Evolutionary conservation across 257 asterid genomes (phyloP), one percentile per base, ranked within the genome.

Genomic region (Verbena officinalis): DNA sequence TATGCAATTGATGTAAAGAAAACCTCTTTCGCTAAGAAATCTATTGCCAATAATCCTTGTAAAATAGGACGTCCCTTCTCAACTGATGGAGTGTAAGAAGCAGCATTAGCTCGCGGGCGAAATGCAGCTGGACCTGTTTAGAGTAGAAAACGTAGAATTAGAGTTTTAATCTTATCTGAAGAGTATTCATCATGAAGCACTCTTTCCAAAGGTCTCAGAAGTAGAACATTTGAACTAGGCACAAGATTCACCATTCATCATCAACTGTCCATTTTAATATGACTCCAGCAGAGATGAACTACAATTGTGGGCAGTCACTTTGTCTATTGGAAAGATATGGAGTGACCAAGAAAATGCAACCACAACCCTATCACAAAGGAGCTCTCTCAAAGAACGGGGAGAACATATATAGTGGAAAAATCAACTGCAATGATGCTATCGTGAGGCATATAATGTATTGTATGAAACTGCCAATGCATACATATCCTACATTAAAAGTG

Each of bases 21-120:
- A 71, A 90, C 99, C 97, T 94, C 99, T 83, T 90, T 91, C 42
- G 99, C 95, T 62, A 94, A 79, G 83, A 80, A 86, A 81, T 85
- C 96, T 58, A 94, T 90, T 48, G 97, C 96, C 88, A 90, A 70
- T 73, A 94, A 83, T 67, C 99, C 99, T 73, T 94, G 99, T 73
- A 94, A 75, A 74, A 94, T 89, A 65, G 99, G 98, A 9, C 97
- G 91, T 19, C 96, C 96, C 81, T 88, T 90, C 78, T 91, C 96
- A 71, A 88, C 62, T 36, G 90, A 83, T 64, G 88, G 75, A 55
- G 89, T 83, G 73, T 94, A 94, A 67, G 83, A 79, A 61, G 89
- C 73, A 20, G 88, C 84, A 64, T 86, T 86, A 64, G 96, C 91
- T 70, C 99, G 90, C 30, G 99, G 99, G 64, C 99, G 92, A 78